Evolutionary conservation across 139 green algal genomes (phyloP), one percentile per base, ranked within the genome.

Genomic region (Astrephomene gubernaculifera): DNA sequence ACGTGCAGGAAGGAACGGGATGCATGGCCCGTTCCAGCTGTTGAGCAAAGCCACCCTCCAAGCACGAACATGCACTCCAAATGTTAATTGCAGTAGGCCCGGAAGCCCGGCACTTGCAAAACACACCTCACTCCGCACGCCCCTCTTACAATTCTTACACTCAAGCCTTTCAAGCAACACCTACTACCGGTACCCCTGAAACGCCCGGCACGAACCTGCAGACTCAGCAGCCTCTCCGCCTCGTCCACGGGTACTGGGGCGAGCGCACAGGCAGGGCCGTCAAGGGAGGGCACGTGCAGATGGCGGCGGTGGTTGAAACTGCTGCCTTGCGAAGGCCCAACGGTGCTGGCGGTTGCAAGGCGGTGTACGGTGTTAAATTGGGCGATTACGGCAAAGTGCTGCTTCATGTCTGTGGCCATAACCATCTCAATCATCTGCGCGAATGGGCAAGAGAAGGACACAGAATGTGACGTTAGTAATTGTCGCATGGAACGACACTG

Each of bases 291-390:
- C 63, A 65, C 27, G 57, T 14, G n/a, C 57, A 65, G n/a, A n/a
- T 9, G 17, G 57, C 57, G 17, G 6, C 57, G 57, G 57, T n/a
- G 57, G 57, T 33, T 65, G 57, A 9, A 35, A 65, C 57, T 29
- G 57, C 57, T 35, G 12, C 14, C 14, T 17, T 17, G 17, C 17
- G 49, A 17, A 57, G 49, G 12, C 12, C 49, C 14, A 25, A 57
- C 12, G 49, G 49, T 57, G 14, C 49, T 57, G 21, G 29, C 29
- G 43, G 38, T 31, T 29, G 61, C 43, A 8, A 90, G 76, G 31
- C 83, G 87, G 75, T 92, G 89, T 14, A 90, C 76, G 27, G 89
- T 91, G 53, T 87, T 89, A 85, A 93, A 93, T 76, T 93, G 89
- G 44, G 49, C 31, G 43, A 83, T 53, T 1, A 79, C 41, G 0